Conservation (phyloP, 345 rosid species). For the Gossypioides kirkii region DNA sequence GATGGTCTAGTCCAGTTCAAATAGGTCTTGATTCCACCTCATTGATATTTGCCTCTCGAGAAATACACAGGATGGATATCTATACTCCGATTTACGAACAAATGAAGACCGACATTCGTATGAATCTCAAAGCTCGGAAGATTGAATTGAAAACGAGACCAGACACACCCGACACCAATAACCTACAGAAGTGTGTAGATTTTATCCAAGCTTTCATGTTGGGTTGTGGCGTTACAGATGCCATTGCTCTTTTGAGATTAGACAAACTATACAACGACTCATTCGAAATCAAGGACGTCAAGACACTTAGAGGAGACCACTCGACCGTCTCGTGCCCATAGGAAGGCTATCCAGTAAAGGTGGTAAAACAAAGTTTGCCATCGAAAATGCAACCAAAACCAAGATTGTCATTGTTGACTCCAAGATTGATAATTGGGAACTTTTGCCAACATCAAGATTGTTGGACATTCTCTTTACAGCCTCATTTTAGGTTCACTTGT, state of each 20-base stretch:
- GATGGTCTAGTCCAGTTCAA: constrained; percentile 64
- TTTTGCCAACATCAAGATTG: constrained; percentile 67
- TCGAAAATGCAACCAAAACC: constrained; percentile 76
- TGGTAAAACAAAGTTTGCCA: constrained; percentile 76
- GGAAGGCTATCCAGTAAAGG: constrained; percentile 79
- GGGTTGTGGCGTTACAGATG: constrained; percentile 67
- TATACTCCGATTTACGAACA: constrained; percentile 66
- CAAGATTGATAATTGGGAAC: constrained; percentile 74
- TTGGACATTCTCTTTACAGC: constrained; percentile 72
- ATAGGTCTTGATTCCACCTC: constrained; percentile 66
- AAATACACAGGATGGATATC: constrained; percentile 74
- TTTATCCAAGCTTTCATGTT: constrained; percentile 82
- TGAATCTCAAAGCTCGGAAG: constrained; percentile 76
- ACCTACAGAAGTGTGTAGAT: constrained; percentile 77
- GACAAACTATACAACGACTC: constrained; percentile 85
- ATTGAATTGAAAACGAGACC: constrained; percentile 65
- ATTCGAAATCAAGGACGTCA: constrained; percentile 81
- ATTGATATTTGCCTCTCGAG: constrained; percentile 68
- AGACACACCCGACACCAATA: constrained; percentile 61
- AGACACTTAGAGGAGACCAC: constrained; percentile 75
- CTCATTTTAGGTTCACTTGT: constrained; percentile 84
- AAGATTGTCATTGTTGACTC: constrained; percentile 76
- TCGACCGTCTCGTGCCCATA: constrained; percentile 73
- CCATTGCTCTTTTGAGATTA: constrained; percentile 59
- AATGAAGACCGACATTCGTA: constrained; percentile 74